These are phyloP conservation scores for Microbotryum saponariae DNA, from an alignment of 1,284 basidiomycete genomes.

Conservation along the genomic window DNA sequence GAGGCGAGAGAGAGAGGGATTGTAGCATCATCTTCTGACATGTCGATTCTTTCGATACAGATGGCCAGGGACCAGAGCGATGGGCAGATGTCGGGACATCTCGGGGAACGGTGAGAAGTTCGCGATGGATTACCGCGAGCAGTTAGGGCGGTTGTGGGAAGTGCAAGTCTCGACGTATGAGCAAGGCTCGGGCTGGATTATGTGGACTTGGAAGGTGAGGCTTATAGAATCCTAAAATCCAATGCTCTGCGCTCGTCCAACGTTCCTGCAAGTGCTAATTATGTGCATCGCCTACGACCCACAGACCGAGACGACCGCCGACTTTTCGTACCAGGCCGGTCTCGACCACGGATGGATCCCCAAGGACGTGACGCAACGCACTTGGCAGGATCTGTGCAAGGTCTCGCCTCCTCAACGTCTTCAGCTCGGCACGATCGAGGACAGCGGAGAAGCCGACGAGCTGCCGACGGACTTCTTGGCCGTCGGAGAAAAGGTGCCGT, in stretches of 20 bases:
- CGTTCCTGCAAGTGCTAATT: background rate
- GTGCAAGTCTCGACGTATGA: conserved; percentile 51
- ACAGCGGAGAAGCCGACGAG: no score
- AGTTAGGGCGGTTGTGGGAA: conserved; percentile 75
- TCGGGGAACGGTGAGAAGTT: conserved; percentile 67
- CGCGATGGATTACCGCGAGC: conserved; percentile 69
- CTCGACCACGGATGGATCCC: conserved; percentile 78
- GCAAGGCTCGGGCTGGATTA: conserved; percentile 61
- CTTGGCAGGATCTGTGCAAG: no score
- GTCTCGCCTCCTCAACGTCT: no score
- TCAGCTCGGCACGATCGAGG: no score
- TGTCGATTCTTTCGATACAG: background rate
- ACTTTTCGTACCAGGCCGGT: conserved; percentile 51
- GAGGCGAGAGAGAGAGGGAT: no score
- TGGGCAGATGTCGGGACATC: conserved; percentile 64
- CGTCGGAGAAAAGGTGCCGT: no score
- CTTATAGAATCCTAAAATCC: background rate
- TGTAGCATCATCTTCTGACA: no score
- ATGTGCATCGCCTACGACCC: background rate
- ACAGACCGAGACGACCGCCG: conserved; percentile 45
- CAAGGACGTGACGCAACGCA: conserved; percentile 47
- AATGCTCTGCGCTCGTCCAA: no score
- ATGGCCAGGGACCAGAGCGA: conserved; percentile 34
- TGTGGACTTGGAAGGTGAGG: conserved; percentile 72
- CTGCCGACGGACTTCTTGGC: no score